Evolutionary conservation across 1,284 basidiomycete species (phyloP), one percentile per base, ranked within the genome.

Genomic region (Phlebopus sp.): DNA sequence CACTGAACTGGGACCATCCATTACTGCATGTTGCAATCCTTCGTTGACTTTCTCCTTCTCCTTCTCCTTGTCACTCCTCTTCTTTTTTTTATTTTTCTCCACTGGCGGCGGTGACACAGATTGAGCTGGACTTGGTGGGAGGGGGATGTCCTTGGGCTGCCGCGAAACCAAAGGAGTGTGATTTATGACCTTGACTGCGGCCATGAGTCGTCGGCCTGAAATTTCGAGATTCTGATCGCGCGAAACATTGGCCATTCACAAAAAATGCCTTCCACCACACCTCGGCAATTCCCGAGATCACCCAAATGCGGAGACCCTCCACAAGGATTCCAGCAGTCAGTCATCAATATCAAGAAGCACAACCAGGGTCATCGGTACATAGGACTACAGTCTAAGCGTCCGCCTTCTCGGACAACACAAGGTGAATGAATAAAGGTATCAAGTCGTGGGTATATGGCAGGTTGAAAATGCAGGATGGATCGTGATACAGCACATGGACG

Each of bases 1-100:
- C 46, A 34, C 18, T 51, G 55, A 55, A 49, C 53, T 39, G 7
- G 29, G 23, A 25, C 42, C 47, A 44, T 61, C 53, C 40, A 35
- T 42, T 23, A 21, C 35, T 32, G 50, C 52, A 49, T 49, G 38
- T 30, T 55, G 52, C 38, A 45, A 37, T 32, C 48, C n/a, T 21
- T 44, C n/a, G 18, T 43, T 44, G 32, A 40, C 44, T 17, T 25
- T 44, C 38, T 50, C 56, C 45, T 61, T 60, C 50, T 56, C 52
- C 51, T 54, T 59, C 17, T 56, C 34, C 25, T 44, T 49, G 31
- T 49, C 44, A 14, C 50, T 47, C 54, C 63, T 75, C 51, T 67
- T 71, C 55, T 69, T 74, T 42, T 66, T 73, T 57, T 75, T 76
- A 37, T 63, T 67, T 55, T 77, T 72, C 49, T 57, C 57, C 17